These are phyloP conservation scores for Penicillium macrosclerotiorum DNA, from an alignment of 495 filamentous ascomycete species.

Conservation along the genomic window DNA sequence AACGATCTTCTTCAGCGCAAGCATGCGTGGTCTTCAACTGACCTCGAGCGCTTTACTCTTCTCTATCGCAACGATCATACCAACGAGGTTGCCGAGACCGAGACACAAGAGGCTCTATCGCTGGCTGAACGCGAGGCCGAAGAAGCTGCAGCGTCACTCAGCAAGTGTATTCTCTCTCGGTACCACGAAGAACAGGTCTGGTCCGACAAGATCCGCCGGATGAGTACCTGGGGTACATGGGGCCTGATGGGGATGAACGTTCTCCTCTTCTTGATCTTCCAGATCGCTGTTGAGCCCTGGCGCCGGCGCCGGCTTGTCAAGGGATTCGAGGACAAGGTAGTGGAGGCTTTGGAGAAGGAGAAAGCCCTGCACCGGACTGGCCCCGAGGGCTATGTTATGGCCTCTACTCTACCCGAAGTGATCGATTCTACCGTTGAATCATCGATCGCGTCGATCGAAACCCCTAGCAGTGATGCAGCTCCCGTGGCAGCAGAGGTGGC, in stretches of 20 bases:
- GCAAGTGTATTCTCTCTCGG: conserved; percentile 74
- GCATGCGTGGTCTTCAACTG: conserved; percentile 79
- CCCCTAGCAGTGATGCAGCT: not conserved
- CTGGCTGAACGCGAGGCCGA: conserved; percentile 74
- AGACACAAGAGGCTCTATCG: conserved; percentile 67
- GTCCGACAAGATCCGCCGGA: conserved; percentile 94
- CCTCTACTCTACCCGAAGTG: conserved; percentile 10
- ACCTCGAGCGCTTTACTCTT: conserved; percentile 91
- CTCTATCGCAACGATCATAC: conserved; percentile 91
- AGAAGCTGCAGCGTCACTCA: conserved; percentile 68
- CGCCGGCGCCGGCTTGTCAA: conserved; percentile 73
- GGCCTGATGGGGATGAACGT: conserved; percentile 97
- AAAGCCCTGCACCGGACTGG: conserved; percentile 34
- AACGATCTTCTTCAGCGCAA: conserved; percentile 92
- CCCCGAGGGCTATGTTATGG: conserved; percentile 20
- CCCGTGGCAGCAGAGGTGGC: not conserved
- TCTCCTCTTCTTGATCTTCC: conserved; percentile 80
- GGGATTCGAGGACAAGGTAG: conserved; percentile 76
- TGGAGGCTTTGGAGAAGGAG: conserved; percentile 77
- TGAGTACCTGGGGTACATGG: conserved; percentile 98
- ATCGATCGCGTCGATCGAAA: conserved; percentile 4
- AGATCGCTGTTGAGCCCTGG: conserved; percentile 96
- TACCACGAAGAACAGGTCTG: conserved; percentile 99
- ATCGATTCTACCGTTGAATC: conserved; percentile 15
- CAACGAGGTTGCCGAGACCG: conserved; percentile 84